Evolutionary conservation across 179 eudicot genomes (phyloP), one percentile per base, ranked within the genome.

Genomic region (Beta lomatogona): DNA sequence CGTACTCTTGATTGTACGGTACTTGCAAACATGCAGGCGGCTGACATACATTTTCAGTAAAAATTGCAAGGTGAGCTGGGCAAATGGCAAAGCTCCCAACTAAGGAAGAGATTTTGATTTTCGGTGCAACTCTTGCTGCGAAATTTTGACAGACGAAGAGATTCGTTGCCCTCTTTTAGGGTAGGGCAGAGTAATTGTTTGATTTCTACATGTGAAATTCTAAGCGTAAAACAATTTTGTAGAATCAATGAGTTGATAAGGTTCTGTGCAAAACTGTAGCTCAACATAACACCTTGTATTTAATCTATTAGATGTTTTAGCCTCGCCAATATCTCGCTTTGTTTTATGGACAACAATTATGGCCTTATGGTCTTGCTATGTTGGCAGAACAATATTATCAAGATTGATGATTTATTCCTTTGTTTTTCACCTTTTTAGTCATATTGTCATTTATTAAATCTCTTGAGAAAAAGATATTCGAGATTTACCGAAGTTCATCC

Each of bases 81-180:
- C 57, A 66, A 25, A 22, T 41, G 41, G 53, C 46, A 53, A 48
- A 16, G 53, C 41, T n/a, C 25, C 68, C n/a, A 45, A 6, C n/a
- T 25, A 66, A 41, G 76, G 28, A 10, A 66, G 4, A 48, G 8
- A 5, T 63, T 36, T 64, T 52, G 72, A 74, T 53, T 19, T 46
- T 80, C 63, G 73, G 19, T 71, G 44, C 71, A 22, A 45, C 46
- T 45, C 9, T 25, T 59, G 58, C 64, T 73, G 31, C 78, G 61
- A 73, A 73, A 73, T 0, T 11, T 18, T 22, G 21, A 58, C 70
- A 31, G 10, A 73, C 16, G 6, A 60, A 6, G 28, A 45, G 64
- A 31, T 57, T 16, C 18, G 19, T 7, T 41, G 13, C 44, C 22
- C 48, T 75, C 13, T 7, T 53, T 22, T 8, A 14, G 46, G 18